These are phyloP conservation scores for Phaeotremella skinneri DNA, from an alignment of 768 basidiomycete species.

Conservation along the genomic window DNA sequence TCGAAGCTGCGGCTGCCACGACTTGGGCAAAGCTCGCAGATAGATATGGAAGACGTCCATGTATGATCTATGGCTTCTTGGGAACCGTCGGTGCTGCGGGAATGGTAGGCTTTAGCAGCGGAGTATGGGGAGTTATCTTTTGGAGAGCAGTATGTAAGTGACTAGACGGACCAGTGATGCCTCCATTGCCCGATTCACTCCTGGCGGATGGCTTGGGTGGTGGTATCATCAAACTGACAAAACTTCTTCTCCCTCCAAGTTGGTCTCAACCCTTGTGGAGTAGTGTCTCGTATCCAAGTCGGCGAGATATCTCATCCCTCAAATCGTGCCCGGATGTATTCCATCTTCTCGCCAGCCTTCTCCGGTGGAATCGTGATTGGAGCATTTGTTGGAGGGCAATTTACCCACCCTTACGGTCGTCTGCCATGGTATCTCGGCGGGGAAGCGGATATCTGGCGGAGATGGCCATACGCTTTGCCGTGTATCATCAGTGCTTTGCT, in stretches of 20 bases:
- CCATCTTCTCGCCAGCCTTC: conserved; percentile 36
- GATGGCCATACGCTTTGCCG: conserved; percentile 38
- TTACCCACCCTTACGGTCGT: conserved; percentile 34
- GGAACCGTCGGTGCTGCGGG: conserved; percentile 12
- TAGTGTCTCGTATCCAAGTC: conserved; percentile 25
- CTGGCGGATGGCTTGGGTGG: too few species aligned
- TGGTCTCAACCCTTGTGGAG: conserved; percentile 28
- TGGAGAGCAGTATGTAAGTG: conserved; percentile 37
- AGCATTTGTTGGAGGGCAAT: conserved; percentile 34
- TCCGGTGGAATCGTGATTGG: conserved; percentile 29
- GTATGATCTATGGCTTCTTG: conserved; percentile 26
- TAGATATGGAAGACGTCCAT: conserved; percentile 30
- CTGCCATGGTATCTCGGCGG: conserved; percentile 36
- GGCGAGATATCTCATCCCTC: conserved; percentile 26
- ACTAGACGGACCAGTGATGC: background rate
- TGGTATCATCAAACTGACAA: background rate
- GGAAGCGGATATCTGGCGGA: conserved; percentile 16
- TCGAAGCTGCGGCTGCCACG: conserved; percentile 31
- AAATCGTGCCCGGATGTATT: conserved; percentile 34
- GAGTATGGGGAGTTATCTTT: conserved; percentile 31
- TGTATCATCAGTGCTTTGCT: conserved; percentile 22
- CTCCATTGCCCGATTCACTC: background rate
- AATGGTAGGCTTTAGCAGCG: conserved; percentile 29
- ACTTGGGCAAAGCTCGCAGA: conserved; percentile 37
- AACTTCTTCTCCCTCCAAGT: conserved; percentile 13